Conservation (phyloP, 2,329 filamentous ascomycete genomes). For the Orbilia quercus region DNA sequence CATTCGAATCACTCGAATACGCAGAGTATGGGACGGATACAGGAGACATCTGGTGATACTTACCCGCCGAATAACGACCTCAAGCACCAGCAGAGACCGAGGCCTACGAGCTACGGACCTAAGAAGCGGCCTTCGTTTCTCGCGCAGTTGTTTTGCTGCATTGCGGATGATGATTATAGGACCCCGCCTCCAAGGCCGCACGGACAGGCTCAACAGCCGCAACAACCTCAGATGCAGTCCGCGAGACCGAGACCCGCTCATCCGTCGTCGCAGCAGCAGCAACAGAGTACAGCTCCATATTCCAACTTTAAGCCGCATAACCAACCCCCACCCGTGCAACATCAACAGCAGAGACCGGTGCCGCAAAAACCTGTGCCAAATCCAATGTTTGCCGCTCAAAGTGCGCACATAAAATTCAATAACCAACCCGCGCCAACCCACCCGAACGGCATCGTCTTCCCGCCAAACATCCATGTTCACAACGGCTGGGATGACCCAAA, state of each 20-base stretch:
- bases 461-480: conserved; percentile 39
- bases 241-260: conserved; percentile 17
- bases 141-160: conserved; percentile 45
- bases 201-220: conserved; percentile 15
- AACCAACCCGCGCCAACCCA: not conserved
- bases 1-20: conserved; percentile 14
- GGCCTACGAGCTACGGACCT: conserved; percentile 18
- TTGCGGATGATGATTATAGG: conserved; percentile 27
- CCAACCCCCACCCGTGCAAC: conserved; percentile 17
- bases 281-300: conserved; percentile 23
- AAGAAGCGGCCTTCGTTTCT: conserved; percentile 39
- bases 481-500: conserved; percentile 40
- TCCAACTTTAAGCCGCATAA: conserved; percentile 20
- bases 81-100: conserved; percentile 32
- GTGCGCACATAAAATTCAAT: not conserved
- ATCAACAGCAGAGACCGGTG: conserved; percentile 3
- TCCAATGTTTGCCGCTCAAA: not conserved
- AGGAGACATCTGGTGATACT: conserved; percentile 37
- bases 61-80: conserved; percentile 44
- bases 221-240: conserved; percentile 42
- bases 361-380: not conserved
- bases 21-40: conserved; percentile 38
- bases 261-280: conserved; percentile 19
- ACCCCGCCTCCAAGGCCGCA: conserved; percentile 32
- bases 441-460: conserved; percentile 21